A percentile compares a stretch with the other conserved stretches of the same genome.
phyloP scores from a whole-genome alignment of 2,329 filamentous ascomycete species.

The Ceratocystis cubensis region DNA sequence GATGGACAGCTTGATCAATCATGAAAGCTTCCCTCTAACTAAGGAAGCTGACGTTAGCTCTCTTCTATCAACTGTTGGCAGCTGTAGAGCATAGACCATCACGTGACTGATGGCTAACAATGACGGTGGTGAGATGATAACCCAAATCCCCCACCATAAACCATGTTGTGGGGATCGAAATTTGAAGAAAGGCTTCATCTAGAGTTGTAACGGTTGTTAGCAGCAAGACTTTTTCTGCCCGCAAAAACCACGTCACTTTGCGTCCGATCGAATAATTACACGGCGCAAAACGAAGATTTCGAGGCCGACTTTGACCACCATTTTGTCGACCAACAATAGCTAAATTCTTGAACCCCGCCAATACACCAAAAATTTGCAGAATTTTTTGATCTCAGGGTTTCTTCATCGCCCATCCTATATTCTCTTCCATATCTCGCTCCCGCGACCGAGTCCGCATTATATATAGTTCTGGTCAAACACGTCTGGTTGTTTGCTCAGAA shows the following conservation, averaged over 20 bases:
- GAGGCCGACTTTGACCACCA: conserved; percentile 1
- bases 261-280: conserved; percentile 1
- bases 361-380: conserved; percentile 4
- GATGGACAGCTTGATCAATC: conserved; percentile 21
- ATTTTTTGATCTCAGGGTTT: conserved; percentile 3
- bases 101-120: conserved; percentile 17
- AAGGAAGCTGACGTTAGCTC: conserved; percentile 18
- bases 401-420: conserved; percentile 1
- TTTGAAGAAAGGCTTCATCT: conserved; percentile 1
- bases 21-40: conserved; percentile 16
- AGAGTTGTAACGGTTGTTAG: conserved; percentile 6
- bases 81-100: not conserved
- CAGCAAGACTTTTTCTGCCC: conserved; percentile 10
- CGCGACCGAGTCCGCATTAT: too few relatives aligned
- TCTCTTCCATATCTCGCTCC: too few relatives aligned
- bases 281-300: conserved; percentile 6
- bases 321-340: conserved; percentile 19
- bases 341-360: conserved; percentile 7
- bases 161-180: conserved; percentile 16
- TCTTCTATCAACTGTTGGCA: not conserved
- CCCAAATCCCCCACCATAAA: conserved; percentile 19
- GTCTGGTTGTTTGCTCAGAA: conserved; percentile 33
- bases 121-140: conserved; percentile 14
- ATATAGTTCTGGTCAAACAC: not conserved
- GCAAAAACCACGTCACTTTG: conserved; percentile 14